Evolutionary conservation across 192 early-diverging fungal genomes (phyloP).

Genomic region (Rhizophagus sp.): DNA sequence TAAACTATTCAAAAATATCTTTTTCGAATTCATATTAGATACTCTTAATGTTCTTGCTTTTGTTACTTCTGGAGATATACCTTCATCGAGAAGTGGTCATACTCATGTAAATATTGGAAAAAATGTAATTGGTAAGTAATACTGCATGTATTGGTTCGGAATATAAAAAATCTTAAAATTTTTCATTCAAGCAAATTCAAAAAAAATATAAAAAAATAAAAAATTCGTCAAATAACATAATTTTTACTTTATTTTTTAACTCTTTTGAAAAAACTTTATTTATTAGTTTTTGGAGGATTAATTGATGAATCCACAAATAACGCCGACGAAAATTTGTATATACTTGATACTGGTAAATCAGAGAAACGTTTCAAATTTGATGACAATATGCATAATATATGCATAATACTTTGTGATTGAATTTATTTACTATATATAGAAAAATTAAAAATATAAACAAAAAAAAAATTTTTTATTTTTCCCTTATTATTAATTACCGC

Average conservation of each 20-base stretch:
- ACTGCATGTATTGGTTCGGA: no score
- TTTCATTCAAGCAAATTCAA: no score
- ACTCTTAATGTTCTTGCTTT: conserved; percentile 41
- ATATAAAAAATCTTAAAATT: background rate
- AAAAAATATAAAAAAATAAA: no score
- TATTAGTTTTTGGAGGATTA: conserved; percentile 45
- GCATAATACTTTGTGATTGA: background rate
- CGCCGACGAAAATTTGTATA: conserved; percentile 41
- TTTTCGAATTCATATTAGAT: conserved; percentile 17
- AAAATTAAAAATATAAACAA: no score
- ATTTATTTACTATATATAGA: conserved; percentile 7
- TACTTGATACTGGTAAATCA: conserved; percentile 42
- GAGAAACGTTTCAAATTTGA: background rate
- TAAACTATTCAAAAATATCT: background rate
- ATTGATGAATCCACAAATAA: conserved; percentile 30
- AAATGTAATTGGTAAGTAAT: conserved; percentile 48
- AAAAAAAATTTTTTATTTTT: no score
- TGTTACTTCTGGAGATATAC: conserved; percentile 44
- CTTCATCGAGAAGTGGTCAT: conserved; percentile 40
- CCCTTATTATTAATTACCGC: background rate
- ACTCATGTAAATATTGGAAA: conserved; percentile 48
- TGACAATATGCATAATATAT: background rate
- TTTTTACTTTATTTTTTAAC: no score
- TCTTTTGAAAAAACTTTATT: background rate
- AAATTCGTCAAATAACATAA: no score